Conservation (phyloP, 192 early-diverging fungal species). For the Borealophlyctis nickersoniae region DNA sequence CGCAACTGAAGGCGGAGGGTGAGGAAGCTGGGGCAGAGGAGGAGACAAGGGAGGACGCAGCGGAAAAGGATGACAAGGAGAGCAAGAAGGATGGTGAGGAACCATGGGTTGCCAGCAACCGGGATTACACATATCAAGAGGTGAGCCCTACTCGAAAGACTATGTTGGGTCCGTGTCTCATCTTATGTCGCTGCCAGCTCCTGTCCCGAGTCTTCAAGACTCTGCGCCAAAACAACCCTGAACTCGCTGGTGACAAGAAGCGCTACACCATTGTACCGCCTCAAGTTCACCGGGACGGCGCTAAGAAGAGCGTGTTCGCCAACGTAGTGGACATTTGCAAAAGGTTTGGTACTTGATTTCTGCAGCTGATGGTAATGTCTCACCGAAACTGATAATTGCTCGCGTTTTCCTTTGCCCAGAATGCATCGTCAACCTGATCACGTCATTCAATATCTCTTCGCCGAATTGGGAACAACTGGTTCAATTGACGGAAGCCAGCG, state of each 20-base stretch:
- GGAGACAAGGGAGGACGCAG: conserved; percentile 25
- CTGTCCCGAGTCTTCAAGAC: conserved; percentile 87
- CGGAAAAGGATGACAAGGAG: conserved; percentile 18
- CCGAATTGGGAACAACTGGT: conserved; percentile 98
- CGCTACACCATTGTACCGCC: conserved; percentile 94
- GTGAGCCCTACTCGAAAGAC: conserved; percentile 33
- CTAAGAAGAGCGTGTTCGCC: conserved; percentile 93
- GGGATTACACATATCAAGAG: conserved; percentile 93
- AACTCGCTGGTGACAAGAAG: conserved; percentile 87
- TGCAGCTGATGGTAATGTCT: conserved; percentile 10
- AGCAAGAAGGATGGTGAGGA: conserved; percentile 30
- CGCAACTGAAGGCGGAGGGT: conserved; percentile 41
- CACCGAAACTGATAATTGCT: background rate
- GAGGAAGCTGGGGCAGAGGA: conserved; percentile 16
- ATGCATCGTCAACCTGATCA: conserved; percentile 96
- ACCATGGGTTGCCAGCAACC: conserved; percentile 83
- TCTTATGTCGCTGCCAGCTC: conserved; percentile 49
- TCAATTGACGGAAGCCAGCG: conserved; percentile 89
- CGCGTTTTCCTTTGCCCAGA: conserved; percentile 28
- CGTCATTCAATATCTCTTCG: conserved; percentile 95
- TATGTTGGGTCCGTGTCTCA: background rate
- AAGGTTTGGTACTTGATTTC: conserved; percentile 40
- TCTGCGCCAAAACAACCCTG: conserved; percentile 90
- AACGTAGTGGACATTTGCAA: conserved; percentile 94
- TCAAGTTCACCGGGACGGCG: conserved; percentile 84